Base-by-base conservation (phyloP, 2,329 filamentous ascomycete species). In the Macrophomina tecta region DNA sequence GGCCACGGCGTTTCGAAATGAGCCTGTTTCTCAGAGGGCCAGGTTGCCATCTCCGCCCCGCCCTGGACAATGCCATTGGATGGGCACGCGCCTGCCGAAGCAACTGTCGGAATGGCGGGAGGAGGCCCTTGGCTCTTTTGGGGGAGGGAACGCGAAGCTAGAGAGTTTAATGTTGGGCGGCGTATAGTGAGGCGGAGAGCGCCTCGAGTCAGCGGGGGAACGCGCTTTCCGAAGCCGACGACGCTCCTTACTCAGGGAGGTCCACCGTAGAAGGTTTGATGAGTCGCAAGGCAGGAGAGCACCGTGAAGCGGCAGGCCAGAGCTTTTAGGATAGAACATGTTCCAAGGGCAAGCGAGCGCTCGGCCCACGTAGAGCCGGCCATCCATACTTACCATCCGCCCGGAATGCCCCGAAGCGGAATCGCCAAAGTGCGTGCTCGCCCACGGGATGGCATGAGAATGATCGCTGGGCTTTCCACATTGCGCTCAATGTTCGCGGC, bases 361-460 rank as follows among this genome's bases (percentile, higher is more conserved):
- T n/a, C 42, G 58, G 58, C 30, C 36, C 14, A 49, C n/a, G 38
- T 23, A 16, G 7, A 51, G 30, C 32, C 56, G 32, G n/a, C 9
- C 1, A 76, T 82, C n/a, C 74, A 77, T 0, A 80, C 23, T 23
- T 3, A 23, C 71, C 8, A 77, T 81, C 42, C 81, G 78, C 53
- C 80, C 83, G 69, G 82, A 81, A 65, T 40, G 12, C 16, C 45
- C 49, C 61, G 40, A 66, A 36, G 38, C 64, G 64, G 52, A 58
- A 66, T 64, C 52, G 52, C 64, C 34, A 40, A 58, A 16, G 18
- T 16, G 18, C 9, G 3, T n/a, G 28, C 49, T 49, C 18, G 28
- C 9, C 45, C 64, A 58, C 28, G n/a, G 69, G 72, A 55, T 84
- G 80, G 79, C 74, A 81, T 65, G 72, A 72, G 53, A 73, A 72